phyloP scores from a whole-genome alignment of 2,329 filamentous ascomycete species.

The Cladosporium sphaerospermum region DNA sequence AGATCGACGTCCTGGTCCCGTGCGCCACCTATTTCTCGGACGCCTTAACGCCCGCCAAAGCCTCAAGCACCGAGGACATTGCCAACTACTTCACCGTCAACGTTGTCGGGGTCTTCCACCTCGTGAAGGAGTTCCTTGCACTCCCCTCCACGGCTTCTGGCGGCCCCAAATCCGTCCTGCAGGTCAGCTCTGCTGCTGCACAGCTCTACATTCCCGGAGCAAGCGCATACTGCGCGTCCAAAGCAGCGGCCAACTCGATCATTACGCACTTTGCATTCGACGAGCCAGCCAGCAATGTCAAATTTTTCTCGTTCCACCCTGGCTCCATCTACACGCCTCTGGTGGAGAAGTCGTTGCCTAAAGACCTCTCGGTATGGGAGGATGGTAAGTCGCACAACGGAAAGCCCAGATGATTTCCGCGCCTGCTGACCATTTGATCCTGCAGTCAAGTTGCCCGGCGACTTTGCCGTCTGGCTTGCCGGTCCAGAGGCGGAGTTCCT shows the following conservation, averaged over 20 bases:
- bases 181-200: slow-evolving; percentile 31
- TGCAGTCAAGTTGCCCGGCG: slow-evolving; percentile 18
- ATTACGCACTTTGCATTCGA: slow-evolving; percentile 10
- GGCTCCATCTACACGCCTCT: slow-evolving; percentile 4
- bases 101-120: slow-evolving; percentile 29
- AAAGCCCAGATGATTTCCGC: neutral
- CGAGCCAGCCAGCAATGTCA: slow-evolving; percentile 1
- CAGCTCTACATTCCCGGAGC: slow-evolving; percentile 22
- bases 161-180: slow-evolving; percentile 25
- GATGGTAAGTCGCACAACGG: slow-evolving; percentile 1
- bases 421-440: neutral
- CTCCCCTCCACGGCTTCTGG: slow-evolving; percentile 27
- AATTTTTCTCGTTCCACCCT: slow-evolving; percentile 6
- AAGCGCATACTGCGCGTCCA: slow-evolving; percentile 7
- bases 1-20: slow-evolving; percentile 38
- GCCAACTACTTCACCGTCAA: slow-evolving; percentile 31
- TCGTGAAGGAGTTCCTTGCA: slow-evolving; percentile 33
- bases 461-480: slow-evolving; percentile 34
- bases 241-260: slow-evolving; percentile 8
- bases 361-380: slow-evolving; percentile 3
- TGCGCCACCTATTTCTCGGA: slow-evolving; percentile 31
- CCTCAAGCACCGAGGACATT: slow-evolving; percentile 29
- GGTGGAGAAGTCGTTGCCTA: neutral
- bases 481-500: slow-evolving; percentile 35
- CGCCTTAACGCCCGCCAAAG: slow-evolving; percentile 20